phyloP scores from a whole-genome alignment of 192 early-diverging fungal genomes.

The Podila epicladia region DNA sequence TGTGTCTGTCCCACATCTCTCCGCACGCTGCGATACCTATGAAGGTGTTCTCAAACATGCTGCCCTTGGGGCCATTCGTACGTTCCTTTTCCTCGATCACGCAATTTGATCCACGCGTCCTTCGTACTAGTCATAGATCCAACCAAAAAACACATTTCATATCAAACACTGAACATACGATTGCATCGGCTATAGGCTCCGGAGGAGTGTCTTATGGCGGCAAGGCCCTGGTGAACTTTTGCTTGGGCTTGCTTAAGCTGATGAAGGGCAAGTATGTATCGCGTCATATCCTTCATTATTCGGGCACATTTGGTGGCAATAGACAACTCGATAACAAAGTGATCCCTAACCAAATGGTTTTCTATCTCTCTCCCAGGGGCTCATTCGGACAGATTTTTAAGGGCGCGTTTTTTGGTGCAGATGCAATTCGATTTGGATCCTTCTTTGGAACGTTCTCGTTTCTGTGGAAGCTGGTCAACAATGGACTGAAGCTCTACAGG shows the following conservation, averaged over 20 bases:
- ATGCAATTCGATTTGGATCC: conserved; percentile 71
- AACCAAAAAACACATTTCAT: not conserved
- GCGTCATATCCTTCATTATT: not conserved
- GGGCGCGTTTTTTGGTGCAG: conserved; percentile 60
- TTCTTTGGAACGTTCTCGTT: conserved; percentile 82
- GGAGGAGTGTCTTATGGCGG: conserved; percentile 32
- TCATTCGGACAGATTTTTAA: conserved; percentile 20
- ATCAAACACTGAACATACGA: not conserved
- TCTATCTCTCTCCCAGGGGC: conserved; percentile 5
- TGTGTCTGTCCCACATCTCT: conserved; percentile 30
- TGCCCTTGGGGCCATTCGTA: conserved; percentile 41
- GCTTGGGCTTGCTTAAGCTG: conserved; percentile 45
- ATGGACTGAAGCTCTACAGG: conserved; percentile 60
- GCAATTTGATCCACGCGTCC: not conserved
- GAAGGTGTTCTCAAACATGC: conserved; percentile 46
- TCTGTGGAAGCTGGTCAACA: conserved; percentile 78
- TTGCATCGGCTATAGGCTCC: conserved; percentile 17
- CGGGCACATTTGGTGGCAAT: not conserved
- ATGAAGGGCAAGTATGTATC: conserved; percentile 42
- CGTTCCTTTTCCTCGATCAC: conserved; percentile 1
- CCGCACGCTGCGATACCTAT: conserved; percentile 32
- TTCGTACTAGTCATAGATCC: not conserved
- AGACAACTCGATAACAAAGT: not conserved
- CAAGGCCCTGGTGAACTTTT: conserved; percentile 43
- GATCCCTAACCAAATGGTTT: too few species aligned